Evolutionary conservation across 495 filamentous ascomycete species (phyloP).

Genomic region (Penicillium tannophilum): DNA sequence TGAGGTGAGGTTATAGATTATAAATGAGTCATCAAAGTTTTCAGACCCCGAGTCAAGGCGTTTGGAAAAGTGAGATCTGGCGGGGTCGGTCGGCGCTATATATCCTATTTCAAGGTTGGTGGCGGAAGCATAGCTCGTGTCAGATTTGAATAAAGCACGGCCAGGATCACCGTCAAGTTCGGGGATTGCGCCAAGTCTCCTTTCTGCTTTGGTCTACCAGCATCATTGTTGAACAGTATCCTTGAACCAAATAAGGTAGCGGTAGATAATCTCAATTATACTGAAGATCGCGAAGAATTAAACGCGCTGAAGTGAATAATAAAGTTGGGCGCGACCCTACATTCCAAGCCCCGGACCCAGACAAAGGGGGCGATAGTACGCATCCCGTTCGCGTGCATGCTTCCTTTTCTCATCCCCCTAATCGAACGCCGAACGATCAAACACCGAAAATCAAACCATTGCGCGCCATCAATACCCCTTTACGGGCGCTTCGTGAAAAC

Average conservation of each 20-base stretch:
- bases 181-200: too few species aligned
- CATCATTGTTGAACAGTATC: too few species aligned
- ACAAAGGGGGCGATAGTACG: not conserved
- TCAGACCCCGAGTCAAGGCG: not conserved
- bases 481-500: conserved; percentile 53
- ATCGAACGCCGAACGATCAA: not conserved
- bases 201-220: too few species aligned
- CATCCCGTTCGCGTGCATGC: not conserved
- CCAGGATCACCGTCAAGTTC: too few species aligned
- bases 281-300: too few species aligned
- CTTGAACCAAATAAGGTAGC: too few species aligned
- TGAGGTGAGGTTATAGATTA: not conserved
- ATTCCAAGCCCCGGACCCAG: not conserved
- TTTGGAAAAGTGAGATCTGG: not conserved
- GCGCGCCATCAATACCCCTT: not conserved
- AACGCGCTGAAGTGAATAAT: too few species aligned
- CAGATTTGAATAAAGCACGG: not conserved
- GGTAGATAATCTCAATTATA: too few species aligned
- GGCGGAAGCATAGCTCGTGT: not conserved
- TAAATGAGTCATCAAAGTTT: not conserved
- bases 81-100: too few species aligned
- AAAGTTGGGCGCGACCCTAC: too few species aligned
- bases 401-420: not conserved
- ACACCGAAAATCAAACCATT: not conserved
- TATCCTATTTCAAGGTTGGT: not conserved